A percentile compares a stretch with the other conserved stretches of the same genome.
Evolutionary conservation across 352 stramenopile species (phyloP).

Genomic region (Phytophthora fragariaefolia): DNA sequence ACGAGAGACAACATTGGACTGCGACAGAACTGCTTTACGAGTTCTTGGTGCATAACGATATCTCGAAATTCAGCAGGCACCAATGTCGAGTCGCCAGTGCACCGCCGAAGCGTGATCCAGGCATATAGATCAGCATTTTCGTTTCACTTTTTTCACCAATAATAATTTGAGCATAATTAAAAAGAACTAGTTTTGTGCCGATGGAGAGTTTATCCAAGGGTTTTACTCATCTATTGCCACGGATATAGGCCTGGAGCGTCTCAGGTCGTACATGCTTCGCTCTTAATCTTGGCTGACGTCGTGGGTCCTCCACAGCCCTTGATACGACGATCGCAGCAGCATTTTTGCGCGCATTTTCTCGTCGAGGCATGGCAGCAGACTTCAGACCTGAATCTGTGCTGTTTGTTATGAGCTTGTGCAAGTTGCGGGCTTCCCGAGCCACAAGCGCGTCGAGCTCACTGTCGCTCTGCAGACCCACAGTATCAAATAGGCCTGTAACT

Average conservation of each 20-base stretch:
- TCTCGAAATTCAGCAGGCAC: conserved; percentile 12
- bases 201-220: no score
- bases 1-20: neutral
- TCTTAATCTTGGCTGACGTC: neutral
- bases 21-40: neutral
- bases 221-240: conserved; percentile 3
- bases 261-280: conserved; percentile 5
- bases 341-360: neutral
- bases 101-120: no score
- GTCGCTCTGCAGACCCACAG: conserved; percentile 8
- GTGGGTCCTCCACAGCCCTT: neutral
- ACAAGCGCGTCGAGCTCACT: conserved; percentile 25
- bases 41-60: neutral
- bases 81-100: neutral
- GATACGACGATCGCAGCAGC: neutral
- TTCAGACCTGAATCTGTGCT: neutral
- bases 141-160: no score
- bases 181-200: no score
- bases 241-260: conserved; percentile 11
- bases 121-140: no score
- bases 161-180: no score
- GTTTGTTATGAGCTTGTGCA: conserved; percentile 4
- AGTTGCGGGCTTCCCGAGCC: conserved; percentile 21
- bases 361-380: neutral
- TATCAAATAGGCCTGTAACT: neutral